A percentile compares a stretch with the other conserved stretches of the same genome.
Evolutionary conservation across 148 eudicot genomes (phyloP).

Genomic region (Gaultheria prostrata): DNA sequence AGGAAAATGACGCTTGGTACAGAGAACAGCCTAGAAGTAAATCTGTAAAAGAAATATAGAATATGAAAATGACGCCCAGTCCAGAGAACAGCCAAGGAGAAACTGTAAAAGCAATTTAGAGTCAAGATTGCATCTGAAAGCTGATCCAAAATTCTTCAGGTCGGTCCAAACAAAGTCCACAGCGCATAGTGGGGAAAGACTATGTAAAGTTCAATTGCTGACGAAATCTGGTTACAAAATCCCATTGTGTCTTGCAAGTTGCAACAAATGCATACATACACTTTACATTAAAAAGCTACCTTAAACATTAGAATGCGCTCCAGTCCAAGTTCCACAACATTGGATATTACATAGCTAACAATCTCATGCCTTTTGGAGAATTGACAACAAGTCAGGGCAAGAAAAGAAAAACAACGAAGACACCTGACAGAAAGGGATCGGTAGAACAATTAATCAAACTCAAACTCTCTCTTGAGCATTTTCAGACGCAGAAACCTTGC

Average conservation of each 20-base stretch:
- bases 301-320: not conserved
- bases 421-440: not conserved
- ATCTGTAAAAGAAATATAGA: not conserved
- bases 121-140: constrained; percentile 1
- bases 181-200: not conserved
- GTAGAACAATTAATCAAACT: not conserved
- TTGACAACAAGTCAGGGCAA: not conserved
- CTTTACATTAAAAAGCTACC: not conserved
- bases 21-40: too few species aligned
- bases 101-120: not conserved
- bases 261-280: constrained; percentile 5
- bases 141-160: not conserved
- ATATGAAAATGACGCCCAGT: not conserved
- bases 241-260: not conserved
- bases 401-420: not conserved
- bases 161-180: not conserved
- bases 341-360: not conserved
- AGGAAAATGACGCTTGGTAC: not conserved
- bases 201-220: not conserved
- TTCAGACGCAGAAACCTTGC: not conserved
- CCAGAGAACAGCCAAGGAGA: not conserved
- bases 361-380: not conserved
- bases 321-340: not conserved
- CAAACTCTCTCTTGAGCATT: constrained; percentile 1
- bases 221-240: not conserved